These are phyloP conservation scores for Physocladia obscura DNA, from an alignment of 192 early-diverging fungal genomes.

Conservation along the genomic window DNA sequence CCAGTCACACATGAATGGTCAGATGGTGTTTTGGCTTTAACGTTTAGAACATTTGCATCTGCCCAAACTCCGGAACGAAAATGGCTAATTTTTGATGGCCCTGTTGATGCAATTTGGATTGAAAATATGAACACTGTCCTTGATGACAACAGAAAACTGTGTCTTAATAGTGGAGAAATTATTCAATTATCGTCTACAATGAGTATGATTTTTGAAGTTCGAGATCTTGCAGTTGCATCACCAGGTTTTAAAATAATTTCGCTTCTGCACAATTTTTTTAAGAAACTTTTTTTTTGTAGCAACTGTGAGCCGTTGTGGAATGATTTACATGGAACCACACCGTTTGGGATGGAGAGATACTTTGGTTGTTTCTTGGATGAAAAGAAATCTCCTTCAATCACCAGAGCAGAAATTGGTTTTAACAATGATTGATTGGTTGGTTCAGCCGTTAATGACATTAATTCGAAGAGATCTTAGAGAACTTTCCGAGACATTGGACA, in stretches of 20 bases:
- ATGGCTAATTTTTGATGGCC: conserved; percentile 65
- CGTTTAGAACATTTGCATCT: conserved; percentile 60
- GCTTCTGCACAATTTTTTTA: conserved; percentile 3
- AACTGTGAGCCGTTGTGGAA: conserved; percentile 66
- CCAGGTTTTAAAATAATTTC: conserved; percentile 48
- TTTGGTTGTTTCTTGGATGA: conserved; percentile 56
- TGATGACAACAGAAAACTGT: conserved; percentile 64
- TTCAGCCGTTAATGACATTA: conserved; percentile 46
- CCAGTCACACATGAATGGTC: conserved; percentile 63
- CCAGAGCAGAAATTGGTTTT: conserved; percentile 46
- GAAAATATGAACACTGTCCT: conserved; percentile 66
- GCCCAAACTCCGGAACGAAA: conserved; percentile 54
- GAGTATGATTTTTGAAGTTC: conserved; percentile 65
- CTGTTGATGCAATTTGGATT: conserved; percentile 68
- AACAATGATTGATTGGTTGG: conserved; percentile 50
- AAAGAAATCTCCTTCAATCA: conserved; percentile 22
- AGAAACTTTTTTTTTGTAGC: conserved; percentile 33
- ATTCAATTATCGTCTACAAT: conserved; percentile 62
- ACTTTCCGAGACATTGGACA: conserved; percentile 54
- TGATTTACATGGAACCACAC: conserved; percentile 64
- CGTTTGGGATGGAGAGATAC: conserved; percentile 59
- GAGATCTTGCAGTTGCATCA: conserved; percentile 60
- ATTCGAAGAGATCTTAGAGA: conserved; percentile 51
- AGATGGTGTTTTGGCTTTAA: conserved; percentile 59
- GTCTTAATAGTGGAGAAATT: conserved; percentile 62